These are phyloP conservation scores for Umbelopsis vinacea DNA, from an alignment of 192 early-diverging fungal genomes.

Conservation along the genomic window DNA sequence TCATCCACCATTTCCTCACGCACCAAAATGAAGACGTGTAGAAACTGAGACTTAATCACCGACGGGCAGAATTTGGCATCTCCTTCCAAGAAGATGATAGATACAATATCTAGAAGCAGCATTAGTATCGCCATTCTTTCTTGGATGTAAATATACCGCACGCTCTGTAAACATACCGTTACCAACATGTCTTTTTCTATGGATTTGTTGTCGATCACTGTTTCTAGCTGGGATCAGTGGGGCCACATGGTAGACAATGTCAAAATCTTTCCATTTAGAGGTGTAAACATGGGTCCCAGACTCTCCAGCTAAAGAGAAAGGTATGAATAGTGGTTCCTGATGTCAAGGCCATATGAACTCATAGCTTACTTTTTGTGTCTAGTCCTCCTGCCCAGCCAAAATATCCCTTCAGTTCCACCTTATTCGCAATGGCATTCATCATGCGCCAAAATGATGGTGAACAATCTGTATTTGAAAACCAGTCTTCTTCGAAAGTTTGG, in stretches of 20 bases:
- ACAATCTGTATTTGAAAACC: conserved; percentile 68
- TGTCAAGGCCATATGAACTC: not conserved
- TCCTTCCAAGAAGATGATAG: conserved; percentile 60
- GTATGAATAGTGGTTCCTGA: not conserved
- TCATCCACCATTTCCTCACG: conserved; percentile 30
- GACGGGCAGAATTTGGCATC: conserved; percentile 48
- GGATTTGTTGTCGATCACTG: conserved; percentile 69
- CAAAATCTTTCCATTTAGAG: conserved; percentile 77
- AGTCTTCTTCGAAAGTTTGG: conserved; percentile 74
- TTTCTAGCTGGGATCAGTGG: conserved; percentile 71
- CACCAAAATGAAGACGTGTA: conserved; percentile 58
- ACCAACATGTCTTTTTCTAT: conserved; percentile 64
- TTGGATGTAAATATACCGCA: not conserved
- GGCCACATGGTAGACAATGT: conserved; percentile 83
- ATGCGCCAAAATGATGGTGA: conserved; percentile 62
- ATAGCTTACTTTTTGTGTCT: conserved; percentile 65
- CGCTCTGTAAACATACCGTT: conserved; percentile 40
- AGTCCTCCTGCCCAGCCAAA: conserved; percentile 78
- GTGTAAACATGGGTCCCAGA: conserved; percentile 71
- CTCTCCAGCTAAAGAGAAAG: conserved; percentile 56
- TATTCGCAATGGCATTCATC: conserved; percentile 69
- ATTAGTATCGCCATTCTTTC: not conserved
- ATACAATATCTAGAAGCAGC: conserved; percentile 53
- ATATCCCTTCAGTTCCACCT: conserved; percentile 73
- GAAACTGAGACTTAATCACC: conserved; percentile 56